A percentile compares a stretch with the other conserved stretches of the same genome.
phyloP scores from a whole-genome alignment of 2,329 filamentous ascomycete species.

The Emmonsiellopsis sp. region DNA sequence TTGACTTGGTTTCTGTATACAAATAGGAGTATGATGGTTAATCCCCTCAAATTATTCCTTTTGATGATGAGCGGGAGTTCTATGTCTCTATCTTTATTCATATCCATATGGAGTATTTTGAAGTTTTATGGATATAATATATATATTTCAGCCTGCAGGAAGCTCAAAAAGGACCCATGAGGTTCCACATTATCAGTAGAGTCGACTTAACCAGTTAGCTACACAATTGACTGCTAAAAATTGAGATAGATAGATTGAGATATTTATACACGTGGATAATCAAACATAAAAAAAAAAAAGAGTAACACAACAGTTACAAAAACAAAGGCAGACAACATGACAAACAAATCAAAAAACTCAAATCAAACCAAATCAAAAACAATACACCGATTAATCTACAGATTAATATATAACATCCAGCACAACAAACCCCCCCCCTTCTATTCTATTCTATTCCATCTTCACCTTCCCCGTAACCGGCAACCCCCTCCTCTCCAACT shows the following conservation, averaged over 20 bases:
- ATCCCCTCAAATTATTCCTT: no score
- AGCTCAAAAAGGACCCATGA: no score
- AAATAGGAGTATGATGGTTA: no score
- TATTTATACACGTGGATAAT: background rate
- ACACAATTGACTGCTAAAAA: background rate
- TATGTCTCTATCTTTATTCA: no score
- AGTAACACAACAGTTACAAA: background rate
- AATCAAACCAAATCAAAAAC: background rate
- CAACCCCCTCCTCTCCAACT: conserved; percentile 55
- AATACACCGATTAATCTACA: background rate
- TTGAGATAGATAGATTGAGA: background rate
- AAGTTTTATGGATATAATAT: no score
- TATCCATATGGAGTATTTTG: no score
- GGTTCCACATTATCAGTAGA: no score
- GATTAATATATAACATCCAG: background rate
- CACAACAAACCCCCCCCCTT: background rate
- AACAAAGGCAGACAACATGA: background rate
- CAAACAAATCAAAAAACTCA: background rate
- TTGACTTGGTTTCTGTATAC: no score
- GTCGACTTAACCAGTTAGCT: no score
- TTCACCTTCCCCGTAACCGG: conserved; percentile 35
- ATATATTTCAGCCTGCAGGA: no score
- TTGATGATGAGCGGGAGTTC: no score
- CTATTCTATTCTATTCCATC: background rate
- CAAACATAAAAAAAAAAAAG: background rate